Evolutionary conservation across 2,329 filamentous ascomycete genomes (phyloP), one percentile per base, ranked within the genome.

Genomic region (Calonectria crousiana): DNA sequence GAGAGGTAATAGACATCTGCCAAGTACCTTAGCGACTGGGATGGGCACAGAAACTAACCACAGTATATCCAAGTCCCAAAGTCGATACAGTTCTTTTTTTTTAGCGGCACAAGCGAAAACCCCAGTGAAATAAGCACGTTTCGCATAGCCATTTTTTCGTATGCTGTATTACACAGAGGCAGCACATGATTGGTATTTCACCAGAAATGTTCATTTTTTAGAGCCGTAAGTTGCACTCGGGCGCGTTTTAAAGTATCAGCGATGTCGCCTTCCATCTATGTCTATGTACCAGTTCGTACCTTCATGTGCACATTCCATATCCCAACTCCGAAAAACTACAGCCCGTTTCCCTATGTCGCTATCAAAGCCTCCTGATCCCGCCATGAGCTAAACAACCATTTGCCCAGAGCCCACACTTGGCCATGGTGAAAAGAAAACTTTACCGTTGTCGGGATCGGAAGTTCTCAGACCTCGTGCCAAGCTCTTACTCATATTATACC

Each of bases 251-350:
- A 44, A 53, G 32, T 56, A 68, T 49, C 36, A n/a, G 73, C 66
- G n/a, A 58, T 67, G 51, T 10, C 38, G 74, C 68, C 62, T 20
- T 71, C 69, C 53, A 41, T 80, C 79, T 80, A 80, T 80, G 72
- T 79, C 75, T 80, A 79, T 78, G 65, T 71, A 49, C 60, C 69
- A 71, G 72, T 71, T 75, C 71, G 71, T 77, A 51, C 51, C 72
- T 74, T 77, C 67, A 71, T 80, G 72, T 77, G 78, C 74, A 78
- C 73, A 67, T 69, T 74, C 71, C 71, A 65, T 66, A 74, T 70
- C 69, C 69, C 56, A 71, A 78, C 73, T 74, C 78, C 72, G 58
- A 38, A 49, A 71, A 66, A 72, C 70, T 53, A 71, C 69, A 74
- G 51, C 58, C 62, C 16, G 67, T 26, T 56, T 56, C 34, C 73